These are phyloP conservation scores for Cercophora newfieldiana DNA, from an alignment of 495 filamentous ascomycete genomes.

Conservation along the genomic window DNA sequence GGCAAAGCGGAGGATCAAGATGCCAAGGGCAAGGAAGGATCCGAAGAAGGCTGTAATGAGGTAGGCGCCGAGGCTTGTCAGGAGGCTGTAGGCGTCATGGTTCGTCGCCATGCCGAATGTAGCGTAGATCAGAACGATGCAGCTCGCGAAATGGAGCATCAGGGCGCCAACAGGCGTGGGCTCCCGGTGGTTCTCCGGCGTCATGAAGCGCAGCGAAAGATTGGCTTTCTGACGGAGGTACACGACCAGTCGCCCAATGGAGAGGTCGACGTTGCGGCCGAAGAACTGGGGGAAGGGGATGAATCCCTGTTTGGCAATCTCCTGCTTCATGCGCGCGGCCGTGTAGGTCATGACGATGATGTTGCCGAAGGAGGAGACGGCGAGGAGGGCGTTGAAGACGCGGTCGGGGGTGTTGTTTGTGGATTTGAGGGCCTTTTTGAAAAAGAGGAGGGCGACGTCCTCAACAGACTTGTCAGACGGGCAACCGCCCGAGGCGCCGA, in stretches of 20 bases:
- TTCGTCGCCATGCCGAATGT: slow-evolving; percentile 25
- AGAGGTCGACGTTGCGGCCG: slow-evolving; percentile 35
- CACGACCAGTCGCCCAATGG: slow-evolving; percentile 9
- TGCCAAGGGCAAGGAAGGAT: slow-evolving; percentile 35
- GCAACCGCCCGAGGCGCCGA: not conserved
- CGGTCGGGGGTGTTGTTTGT: slow-evolving; percentile 16
- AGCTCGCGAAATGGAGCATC: slow-evolving; percentile 45
- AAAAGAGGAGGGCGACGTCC: slow-evolving; percentile 26
- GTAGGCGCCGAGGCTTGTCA: slow-evolving; percentile 35
- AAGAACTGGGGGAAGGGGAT: slow-evolving; percentile 51
- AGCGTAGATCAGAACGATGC: slow-evolving; percentile 39
- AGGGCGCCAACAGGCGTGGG: slow-evolving; percentile 45
- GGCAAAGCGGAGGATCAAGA: slow-evolving; percentile 34
- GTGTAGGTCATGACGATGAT: slow-evolving; percentile 48
- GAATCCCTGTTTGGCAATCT: slow-evolving; percentile 55
- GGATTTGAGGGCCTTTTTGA: slow-evolving; percentile 22
- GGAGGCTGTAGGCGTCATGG: slow-evolving; percentile 32
- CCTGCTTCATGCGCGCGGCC: slow-evolving; percentile 53
- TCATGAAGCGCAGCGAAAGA: not conserved
- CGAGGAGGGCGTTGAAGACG: slow-evolving; percentile 28
- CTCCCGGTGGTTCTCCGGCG: slow-evolving; percentile 30
- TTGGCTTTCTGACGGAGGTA: slow-evolving; percentile 20
- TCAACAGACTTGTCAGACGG: not conserved
- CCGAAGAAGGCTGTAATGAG: slow-evolving; percentile 31
- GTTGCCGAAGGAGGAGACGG: slow-evolving; percentile 35